phyloP scores from a whole-genome alignment of 768 basidiomycete genomes.

The Thelephora aurantiotincta region DNA sequence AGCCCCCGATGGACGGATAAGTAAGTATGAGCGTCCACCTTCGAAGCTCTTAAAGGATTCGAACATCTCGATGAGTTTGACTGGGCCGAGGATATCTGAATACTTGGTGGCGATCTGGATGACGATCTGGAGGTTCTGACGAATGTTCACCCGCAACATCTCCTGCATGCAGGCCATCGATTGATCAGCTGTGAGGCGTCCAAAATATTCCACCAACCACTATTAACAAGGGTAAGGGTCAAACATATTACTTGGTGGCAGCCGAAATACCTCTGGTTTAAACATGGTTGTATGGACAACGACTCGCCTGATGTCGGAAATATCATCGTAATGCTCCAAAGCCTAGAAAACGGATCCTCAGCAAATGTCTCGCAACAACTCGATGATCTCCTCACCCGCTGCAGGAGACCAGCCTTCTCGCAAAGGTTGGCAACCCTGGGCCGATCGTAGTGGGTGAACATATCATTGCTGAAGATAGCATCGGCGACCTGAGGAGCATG shows the following conservation, averaged over 20 bases:
- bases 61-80: constrained; percentile 97
- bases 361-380: not conserved
- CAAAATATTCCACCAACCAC: constrained; percentile 98
- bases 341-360: constrained; percentile 40
- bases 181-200: constrained; percentile 91
- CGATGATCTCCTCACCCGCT: constrained; percentile 45
- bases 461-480: constrained; percentile 96
- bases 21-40: constrained; percentile 28
- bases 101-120: constrained; percentile 98
- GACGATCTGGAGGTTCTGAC: constrained; percentile 92
- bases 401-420: constrained; percentile 93
- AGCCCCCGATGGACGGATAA: not conserved
- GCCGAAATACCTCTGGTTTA: constrained; percentile 49
- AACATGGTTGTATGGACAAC: constrained; percentile 85
- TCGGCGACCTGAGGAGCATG: constrained; percentile 98
- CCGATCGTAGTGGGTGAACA: constrained; percentile 95
- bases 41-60: constrained; percentile 97
- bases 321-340: constrained; percentile 94
- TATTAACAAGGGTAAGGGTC: constrained; percentile 16
- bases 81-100: constrained; percentile 92
- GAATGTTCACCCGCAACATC: constrained; percentile 94
- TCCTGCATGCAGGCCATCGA: constrained; percentile 93
- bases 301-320: constrained; percentile 97
- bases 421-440: constrained; percentile 96
- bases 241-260: constrained; percentile 1